Evolutionary conservation across 768 basidiomycete species (phyloP), one percentile per base, ranked within the genome.

Genomic region (Rhodotorula babjevae): DNA sequence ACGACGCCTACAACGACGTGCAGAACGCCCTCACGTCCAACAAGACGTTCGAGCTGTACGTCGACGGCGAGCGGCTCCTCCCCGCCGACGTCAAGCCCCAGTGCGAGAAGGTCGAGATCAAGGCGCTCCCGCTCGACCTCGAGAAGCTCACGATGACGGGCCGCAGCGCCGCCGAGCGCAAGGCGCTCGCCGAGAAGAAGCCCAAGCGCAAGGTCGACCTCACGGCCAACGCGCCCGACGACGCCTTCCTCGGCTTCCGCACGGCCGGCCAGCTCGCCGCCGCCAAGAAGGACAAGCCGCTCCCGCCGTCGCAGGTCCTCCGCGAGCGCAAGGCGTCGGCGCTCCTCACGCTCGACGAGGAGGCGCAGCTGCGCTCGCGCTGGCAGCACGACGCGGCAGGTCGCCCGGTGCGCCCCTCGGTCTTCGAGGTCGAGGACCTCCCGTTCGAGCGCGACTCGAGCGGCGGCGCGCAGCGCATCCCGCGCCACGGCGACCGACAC

Each of bases 21-120:
- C 95, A 98, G 80, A 88, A 87, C 77, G 85, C 88, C 55, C 96
- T 99, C 79, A 85, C 88, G 61, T 87, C 88, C 66, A 93, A 93
- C 36, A 88, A 90, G 65, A 68, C 69, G 73, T 87, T 96, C 46
- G 93, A 98, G 80, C 85, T 98, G 18, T 99, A 93, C 77, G 88
- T 85, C n/a, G 96, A 99, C 79, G 91, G 95, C 63, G 87, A 88
- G 69, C 89, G 92, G 0, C 83, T 99, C 19, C 82, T 98, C 7
- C 93, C 95, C 0, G 86, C 85, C 50, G 85, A 90, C 72, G 81
- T 89, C 73, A 88, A 89, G 73, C 66, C 74, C 33, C 63, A 27
- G 44, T 69, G 65, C 56, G 68, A 77, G 50, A 72, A 77, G 46
- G 71, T 72, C 65, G 52, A 69, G 55, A 76, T 72, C 68, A 69